Conservation (phyloP, 164 flowering plant species). For the Liquidambar formosana region DNA sequence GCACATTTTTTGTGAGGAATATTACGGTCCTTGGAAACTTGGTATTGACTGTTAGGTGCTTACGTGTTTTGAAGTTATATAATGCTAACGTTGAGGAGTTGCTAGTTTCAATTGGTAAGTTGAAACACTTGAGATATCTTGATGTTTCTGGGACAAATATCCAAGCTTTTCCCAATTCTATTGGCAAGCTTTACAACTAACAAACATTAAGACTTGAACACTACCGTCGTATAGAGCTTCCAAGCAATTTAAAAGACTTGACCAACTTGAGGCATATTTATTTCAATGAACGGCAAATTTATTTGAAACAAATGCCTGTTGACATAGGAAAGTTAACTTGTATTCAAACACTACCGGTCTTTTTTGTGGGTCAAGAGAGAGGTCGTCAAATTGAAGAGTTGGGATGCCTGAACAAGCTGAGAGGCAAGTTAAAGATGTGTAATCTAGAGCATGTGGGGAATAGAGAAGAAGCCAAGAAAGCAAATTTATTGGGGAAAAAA, state of each 20-base stretch:
- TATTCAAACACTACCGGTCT: constrained; percentile 12
- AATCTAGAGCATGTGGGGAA: neutral
- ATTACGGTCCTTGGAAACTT: too few relatives aligned
- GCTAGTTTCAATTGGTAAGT: neutral
- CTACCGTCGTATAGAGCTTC: neutral
- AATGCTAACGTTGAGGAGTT: neutral
- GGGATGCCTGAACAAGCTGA: neutral
- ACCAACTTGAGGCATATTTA: constrained; percentile 10
- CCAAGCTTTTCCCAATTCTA: constrained; percentile 3
- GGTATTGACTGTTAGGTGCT: too few relatives aligned
- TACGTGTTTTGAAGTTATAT: too few relatives aligned
- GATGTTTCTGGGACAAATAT: neutral
- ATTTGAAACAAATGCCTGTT: neutral
- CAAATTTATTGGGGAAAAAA: constrained; percentile 1
- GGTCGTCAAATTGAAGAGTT: constrained; percentile 1
- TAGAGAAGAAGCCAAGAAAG: constrained; percentile 1
- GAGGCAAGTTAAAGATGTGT: neutral
- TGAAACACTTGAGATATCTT: constrained; percentile 10
- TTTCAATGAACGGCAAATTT: too few relatives aligned
- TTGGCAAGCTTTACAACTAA: neutral
- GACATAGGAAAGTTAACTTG: neutral
- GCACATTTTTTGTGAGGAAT: too few relatives aligned
- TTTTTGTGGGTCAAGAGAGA: neutral
- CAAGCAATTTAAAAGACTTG: constrained; percentile 7
- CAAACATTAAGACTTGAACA: constrained; percentile 3